Conservation (phyloP, 2,329 filamentous ascomycete species). For the Hypoxylon sp. region DNA sequence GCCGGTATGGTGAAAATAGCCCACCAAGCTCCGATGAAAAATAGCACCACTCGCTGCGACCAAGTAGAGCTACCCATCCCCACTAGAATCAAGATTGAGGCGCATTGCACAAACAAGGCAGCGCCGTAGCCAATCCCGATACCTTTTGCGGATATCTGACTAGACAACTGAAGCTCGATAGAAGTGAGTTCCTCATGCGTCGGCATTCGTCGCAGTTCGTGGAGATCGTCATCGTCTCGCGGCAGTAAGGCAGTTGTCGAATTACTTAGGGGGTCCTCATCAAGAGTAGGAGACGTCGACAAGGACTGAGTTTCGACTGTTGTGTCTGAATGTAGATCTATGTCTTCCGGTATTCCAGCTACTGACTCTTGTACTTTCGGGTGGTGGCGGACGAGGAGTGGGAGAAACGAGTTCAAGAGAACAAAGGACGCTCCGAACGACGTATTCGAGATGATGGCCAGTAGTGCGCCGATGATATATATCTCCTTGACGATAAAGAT, state of each 20-base stretch:
- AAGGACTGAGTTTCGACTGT: constrained; percentile 56
- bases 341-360: constrained; percentile 44
- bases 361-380: constrained; percentile 62
- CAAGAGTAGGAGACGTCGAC: constrained; percentile 55
- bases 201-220: constrained; percentile 57
- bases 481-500: constrained; percentile 80
- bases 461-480: constrained; percentile 84
- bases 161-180: constrained; percentile 83
- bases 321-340: constrained; percentile 42
- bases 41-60: constrained; percentile 87
- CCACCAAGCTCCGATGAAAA: constrained; percentile 94
- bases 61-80: constrained; percentile 82
- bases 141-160: constrained; percentile 90
- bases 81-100: constrained; percentile 83
- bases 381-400: constrained; percentile 90
- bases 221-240: constrained; percentile 52
- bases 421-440: constrained; percentile 97
- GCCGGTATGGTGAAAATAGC: constrained; percentile 90
- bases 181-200: constrained; percentile 69
- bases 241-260: constrained; percentile 65
- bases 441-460: constrained; percentile 92
- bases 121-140: constrained; percentile 95
- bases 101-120: constrained; percentile 85
- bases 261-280: constrained; percentile 54
- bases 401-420: constrained; percentile 93